Percentiles rank a stretch among this genome's conserved stretches.
phyloP scores from a whole-genome alignment of 2,329 filamentous ascomycete genomes.

The Fusarium virguliforme region DNA sequence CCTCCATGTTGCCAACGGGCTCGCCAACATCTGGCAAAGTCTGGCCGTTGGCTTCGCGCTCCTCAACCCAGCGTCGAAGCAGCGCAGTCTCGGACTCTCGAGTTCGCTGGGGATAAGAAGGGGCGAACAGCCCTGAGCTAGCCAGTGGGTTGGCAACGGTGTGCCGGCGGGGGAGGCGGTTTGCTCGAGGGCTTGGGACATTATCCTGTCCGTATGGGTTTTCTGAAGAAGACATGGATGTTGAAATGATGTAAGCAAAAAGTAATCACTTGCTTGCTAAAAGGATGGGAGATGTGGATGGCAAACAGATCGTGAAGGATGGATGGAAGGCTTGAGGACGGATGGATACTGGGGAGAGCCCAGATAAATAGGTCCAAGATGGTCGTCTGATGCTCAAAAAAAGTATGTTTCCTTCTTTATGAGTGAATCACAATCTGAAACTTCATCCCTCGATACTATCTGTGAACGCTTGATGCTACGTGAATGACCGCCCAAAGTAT shows the following conservation, averaged over 20 bases:
- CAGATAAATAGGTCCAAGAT: not conserved
- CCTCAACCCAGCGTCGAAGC: not conserved
- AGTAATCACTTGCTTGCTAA: not conserved
- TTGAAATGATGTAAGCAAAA: not conserved
- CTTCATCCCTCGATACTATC: not conserved
- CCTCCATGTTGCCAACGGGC: not conserved
- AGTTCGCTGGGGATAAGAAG: not conserved
- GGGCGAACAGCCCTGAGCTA: not conserved
- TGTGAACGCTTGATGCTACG: not conserved
- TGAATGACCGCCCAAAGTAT: not conserved
- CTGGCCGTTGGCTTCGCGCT: not conserved
- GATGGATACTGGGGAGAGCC: not conserved
- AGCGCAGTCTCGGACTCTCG: not conserved
- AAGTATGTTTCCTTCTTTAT: not conserved
- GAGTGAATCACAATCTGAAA: not conserved
- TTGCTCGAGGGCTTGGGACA: not conserved
- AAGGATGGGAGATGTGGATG: not conserved
- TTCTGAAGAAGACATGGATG: not conserved
- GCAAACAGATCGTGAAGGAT: not conserved
- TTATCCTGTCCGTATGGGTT: not conserved
- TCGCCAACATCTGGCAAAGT: not conserved
- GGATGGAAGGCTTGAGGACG: not conserved
- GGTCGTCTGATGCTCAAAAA: not conserved
- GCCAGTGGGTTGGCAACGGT: not conserved
- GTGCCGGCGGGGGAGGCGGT: conserved; percentile 1